Conservation (phyloP, 352 stramenopile genomes). For the Phytophthora macrochlamydospora region DNA sequence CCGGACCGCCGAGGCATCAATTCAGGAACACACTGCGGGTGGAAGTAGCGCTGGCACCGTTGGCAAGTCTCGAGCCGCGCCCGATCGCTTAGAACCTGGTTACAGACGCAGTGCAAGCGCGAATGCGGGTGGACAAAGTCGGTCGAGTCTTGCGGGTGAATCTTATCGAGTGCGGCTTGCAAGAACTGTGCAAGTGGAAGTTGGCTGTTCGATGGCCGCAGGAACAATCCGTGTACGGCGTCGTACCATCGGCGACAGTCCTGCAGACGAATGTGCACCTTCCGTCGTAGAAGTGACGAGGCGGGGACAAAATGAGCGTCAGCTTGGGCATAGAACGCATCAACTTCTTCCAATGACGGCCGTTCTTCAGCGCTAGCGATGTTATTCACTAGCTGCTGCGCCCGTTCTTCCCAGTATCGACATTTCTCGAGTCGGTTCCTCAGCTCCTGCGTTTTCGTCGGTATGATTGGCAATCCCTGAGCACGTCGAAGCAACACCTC, state of each 20-base stretch:
- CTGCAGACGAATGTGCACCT: slow-evolving; percentile 66
- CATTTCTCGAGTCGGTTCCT: slow-evolving; percentile 59
- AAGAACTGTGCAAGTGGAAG: slow-evolving; percentile 53
- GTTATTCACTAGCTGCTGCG: slow-evolving; percentile 45
- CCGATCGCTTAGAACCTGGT: slow-evolving; percentile 68
- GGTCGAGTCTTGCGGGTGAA: slow-evolving; percentile 11
- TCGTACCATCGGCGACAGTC: slow-evolving; percentile 73
- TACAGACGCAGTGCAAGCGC: slow-evolving; percentile 67
- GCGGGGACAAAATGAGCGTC: slow-evolving; percentile 63
- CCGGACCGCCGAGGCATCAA: slow-evolving; percentile 12
- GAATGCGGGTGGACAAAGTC: slow-evolving; percentile 14
- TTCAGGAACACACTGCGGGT: slow-evolving; percentile 57
- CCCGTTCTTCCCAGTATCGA: slow-evolving; percentile 55
- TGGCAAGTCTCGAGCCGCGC: slow-evolving; percentile 54
- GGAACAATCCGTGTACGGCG: slow-evolving; percentile 57
- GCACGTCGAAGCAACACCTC: slow-evolving; percentile 46
- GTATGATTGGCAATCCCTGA: slow-evolving; percentile 41
- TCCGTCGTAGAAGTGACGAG: slow-evolving; percentile 64
- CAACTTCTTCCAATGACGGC: slow-evolving; percentile 49
- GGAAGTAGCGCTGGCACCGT: slow-evolving; percentile 57
- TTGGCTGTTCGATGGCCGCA: slow-evolving; percentile 46
- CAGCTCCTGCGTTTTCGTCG: slow-evolving; percentile 46
- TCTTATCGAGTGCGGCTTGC: slow-evolving; percentile 41
- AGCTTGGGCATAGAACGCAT: slow-evolving; percentile 58
- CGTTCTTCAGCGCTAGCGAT: slow-evolving; percentile 24